Evolutionary conservation across 2,329 filamentous ascomycete genomes (phyloP).

Genomic region (Chrysoporthe deuterocubensis): DNA sequence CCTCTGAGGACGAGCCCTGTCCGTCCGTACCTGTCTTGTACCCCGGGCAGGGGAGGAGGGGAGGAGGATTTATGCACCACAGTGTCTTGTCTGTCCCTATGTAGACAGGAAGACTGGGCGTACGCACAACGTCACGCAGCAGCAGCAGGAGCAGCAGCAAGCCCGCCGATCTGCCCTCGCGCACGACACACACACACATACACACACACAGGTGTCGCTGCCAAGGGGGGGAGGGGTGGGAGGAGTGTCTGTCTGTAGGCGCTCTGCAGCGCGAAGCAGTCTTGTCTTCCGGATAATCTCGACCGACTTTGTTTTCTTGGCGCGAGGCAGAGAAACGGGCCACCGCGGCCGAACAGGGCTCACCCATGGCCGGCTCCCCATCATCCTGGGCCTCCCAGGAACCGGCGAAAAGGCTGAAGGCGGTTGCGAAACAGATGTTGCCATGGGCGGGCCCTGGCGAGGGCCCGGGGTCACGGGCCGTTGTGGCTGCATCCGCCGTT

Average conservation of each 20-base stretch:
- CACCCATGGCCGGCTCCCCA: neutral
- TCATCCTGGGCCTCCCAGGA: neutral
- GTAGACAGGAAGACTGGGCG: too few species aligned
- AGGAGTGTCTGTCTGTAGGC: neutral
- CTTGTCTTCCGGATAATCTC: neutral
- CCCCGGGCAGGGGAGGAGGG: too few species aligned
- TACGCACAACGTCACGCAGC: too few species aligned
- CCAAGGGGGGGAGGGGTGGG: too few species aligned
- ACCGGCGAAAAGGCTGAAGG: neutral
- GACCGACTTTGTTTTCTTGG: conserved; percentile 5
- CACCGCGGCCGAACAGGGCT: neutral
- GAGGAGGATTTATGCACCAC: too few species aligned
- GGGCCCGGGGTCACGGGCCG: neutral
- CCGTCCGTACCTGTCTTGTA: too few species aligned
- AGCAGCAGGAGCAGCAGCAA: too few species aligned
- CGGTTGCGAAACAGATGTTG: neutral
- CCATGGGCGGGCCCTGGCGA: neutral
- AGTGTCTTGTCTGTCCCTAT: too few species aligned
- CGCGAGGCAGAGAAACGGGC: conserved; percentile 2
- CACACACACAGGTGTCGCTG: too few species aligned
- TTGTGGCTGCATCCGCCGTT: neutral
- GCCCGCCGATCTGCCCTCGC: too few species aligned
- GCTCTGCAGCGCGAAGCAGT: neutral
- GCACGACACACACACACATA: too few species aligned
- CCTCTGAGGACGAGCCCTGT: too few species aligned